A percentile compares a stretch with the other conserved stretches of the same genome.
Conservation (phyloP, 495 filamentous ascomycete genomes). For the Lasiosphaeria miniovina region DNA sequence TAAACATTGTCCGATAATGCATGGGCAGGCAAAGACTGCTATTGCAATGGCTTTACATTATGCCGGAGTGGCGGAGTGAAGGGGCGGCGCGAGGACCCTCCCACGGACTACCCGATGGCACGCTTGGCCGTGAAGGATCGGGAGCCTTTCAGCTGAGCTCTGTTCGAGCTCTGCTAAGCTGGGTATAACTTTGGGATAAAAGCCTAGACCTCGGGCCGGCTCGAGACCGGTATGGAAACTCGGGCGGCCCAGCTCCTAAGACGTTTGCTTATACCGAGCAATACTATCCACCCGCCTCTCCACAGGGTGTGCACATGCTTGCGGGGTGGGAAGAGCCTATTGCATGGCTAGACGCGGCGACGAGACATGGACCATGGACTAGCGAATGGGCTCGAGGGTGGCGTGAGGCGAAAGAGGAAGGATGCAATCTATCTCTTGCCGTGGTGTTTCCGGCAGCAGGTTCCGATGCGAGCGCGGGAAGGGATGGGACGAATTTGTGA, state of each 20-base stretch:
- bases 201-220: not conserved
- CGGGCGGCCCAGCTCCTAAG: not conserved
- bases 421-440: slow-evolving; percentile 11
- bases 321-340: not conserved
- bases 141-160: too few species aligned
- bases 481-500: slow-evolving; percentile 1
- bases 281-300: not conserved
- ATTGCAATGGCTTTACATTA: too few species aligned
- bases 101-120: too few species aligned
- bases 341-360: too few species aligned
- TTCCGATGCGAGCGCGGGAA: not conserved
- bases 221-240: not conserved
- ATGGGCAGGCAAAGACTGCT: too few species aligned
- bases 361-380: not conserved
- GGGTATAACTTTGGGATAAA: not conserved
- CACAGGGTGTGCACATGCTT: not conserved
- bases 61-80: too few species aligned
- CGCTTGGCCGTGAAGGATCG: too few species aligned
- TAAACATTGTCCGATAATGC: too few species aligned
- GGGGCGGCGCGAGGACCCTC: too few species aligned
- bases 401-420: too few species aligned
- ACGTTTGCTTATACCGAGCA: not conserved
- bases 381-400: not conserved
- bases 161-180: too few species aligned
- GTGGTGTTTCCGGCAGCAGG: slow-evolving; percentile 1